Conservation (phyloP, 148 eudicot genomes). For the Gaultheria prostrata region DNA sequence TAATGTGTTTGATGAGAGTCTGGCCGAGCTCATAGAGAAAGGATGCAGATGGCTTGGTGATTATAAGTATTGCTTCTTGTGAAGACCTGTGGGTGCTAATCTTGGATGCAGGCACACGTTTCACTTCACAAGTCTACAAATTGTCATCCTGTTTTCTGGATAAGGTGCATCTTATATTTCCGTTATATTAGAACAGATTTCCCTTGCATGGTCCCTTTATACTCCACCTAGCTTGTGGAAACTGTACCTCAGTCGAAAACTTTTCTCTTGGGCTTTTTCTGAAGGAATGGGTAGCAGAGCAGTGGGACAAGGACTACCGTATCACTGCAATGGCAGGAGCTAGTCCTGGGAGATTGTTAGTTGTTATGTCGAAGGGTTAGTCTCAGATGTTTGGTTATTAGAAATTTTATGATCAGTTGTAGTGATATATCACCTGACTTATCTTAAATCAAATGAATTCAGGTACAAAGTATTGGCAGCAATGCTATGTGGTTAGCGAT, state of each 20-base stretch:
- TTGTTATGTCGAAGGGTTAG: constrained; percentile 78
- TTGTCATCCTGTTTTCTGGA: constrained; percentile 65
- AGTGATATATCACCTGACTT: neutral
- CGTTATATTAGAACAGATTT: neutral
- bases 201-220: too few species aligned
- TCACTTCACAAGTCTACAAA: constrained; percentile 53
- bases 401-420: neutral
- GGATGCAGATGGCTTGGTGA: too few species aligned
- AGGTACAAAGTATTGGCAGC: constrained; percentile 61
- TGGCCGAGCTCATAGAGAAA: too few species aligned
- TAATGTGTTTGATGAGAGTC: too few species aligned
- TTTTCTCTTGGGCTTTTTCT: too few species aligned
- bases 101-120: constrained; percentile 82
- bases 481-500: constrained; percentile 74
- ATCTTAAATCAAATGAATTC: constrained; percentile 7
- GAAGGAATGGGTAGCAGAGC: constrained; percentile 83
- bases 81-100: too few species aligned
- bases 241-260: too few species aligned
- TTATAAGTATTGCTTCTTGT: too few species aligned
- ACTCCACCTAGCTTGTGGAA: too few species aligned
- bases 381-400: neutral
- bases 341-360: constrained; percentile 56
- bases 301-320: constrained; percentile 65
- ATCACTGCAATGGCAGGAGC: constrained; percentile 69
- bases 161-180: constrained; percentile 41